Percentiles rank a stretch among this genome's conserved stretches.
Conservation (phyloP, 768 basidiomycete genomes). For the Hericium alpestre region DNA sequence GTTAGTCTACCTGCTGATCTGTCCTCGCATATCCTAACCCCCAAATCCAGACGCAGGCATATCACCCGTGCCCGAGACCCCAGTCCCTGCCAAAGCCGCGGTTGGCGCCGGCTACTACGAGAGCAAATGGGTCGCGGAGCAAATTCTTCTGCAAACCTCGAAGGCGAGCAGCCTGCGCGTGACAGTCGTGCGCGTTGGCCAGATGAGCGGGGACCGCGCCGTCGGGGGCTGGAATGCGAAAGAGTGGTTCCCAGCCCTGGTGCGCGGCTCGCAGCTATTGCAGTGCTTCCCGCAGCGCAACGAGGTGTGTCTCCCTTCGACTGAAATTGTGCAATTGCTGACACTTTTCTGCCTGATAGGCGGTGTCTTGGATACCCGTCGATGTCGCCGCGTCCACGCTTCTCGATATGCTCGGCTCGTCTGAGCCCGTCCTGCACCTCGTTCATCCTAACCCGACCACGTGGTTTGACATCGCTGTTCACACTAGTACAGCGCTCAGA, state of each 20-base stretch:
- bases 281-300: slow-evolving; percentile 20
- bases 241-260: slow-evolving; percentile 38
- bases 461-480: slow-evolving; percentile 23
- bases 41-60: neutral
- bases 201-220: slow-evolving; percentile 29
- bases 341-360: slow-evolving; percentile 13
- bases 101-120: slow-evolving; percentile 36
- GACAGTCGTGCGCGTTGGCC: slow-evolving; percentile 34
- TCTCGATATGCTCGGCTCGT: slow-evolving; percentile 19
- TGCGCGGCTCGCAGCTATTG: slow-evolving; percentile 16
- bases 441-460: slow-evolving; percentile 26
- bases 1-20: neutral
- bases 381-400: slow-evolving; percentile 27
- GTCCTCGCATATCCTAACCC: neutral
- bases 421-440: slow-evolving; percentile 23
- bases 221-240: slow-evolving; percentile 33
- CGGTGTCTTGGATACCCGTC: slow-evolving; percentile 33
- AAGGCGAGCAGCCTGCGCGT: slow-evolving; percentile 25
- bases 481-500: slow-evolving; percentile 12
- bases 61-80: slow-evolving; percentile 23
- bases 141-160: slow-evolving; percentile 25
- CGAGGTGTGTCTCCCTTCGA: slow-evolving; percentile 17
- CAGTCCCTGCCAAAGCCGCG: slow-evolving; percentile 20
- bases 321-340: neutral
- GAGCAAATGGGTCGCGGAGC: slow-evolving; percentile 33